Conservation (phyloP, 1,139 yeast species). For the Nadsonia starkeyi-henricii region DNA sequence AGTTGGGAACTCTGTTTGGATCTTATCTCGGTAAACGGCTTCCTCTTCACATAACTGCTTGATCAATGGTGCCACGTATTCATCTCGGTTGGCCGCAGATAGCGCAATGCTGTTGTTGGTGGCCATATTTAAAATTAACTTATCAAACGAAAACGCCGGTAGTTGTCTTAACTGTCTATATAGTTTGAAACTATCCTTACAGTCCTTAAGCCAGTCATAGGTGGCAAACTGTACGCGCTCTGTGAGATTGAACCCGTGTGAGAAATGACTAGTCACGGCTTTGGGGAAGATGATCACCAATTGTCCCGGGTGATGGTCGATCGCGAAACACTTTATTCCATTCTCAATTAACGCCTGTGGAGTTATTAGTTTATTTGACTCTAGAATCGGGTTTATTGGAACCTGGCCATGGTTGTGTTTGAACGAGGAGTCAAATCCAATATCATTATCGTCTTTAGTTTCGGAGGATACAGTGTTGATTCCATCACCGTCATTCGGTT, state of each 20-base stretch:
- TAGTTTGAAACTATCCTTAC: conserved; percentile 17
- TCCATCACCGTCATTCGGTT: background rate
- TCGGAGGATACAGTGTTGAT: no score
- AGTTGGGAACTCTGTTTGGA: conserved; percentile 12
- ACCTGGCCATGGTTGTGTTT: background rate
- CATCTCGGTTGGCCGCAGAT: conserved; percentile 1
- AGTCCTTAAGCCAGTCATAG: conserved; percentile 45
- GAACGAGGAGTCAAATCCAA: no score
- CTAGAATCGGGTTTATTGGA: conserved; percentile 52
- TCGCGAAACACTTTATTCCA: conserved; percentile 47
- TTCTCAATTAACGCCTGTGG: conserved; percentile 41
- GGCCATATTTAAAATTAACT: conserved; percentile 18
- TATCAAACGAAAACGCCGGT: conserved; percentile 26
- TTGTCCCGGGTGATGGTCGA: conserved; percentile 70
- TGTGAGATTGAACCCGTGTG: conserved; percentile 65
- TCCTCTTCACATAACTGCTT: conserved; percentile 8
- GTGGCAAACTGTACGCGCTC: conserved; percentile 68
- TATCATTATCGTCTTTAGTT: no score
- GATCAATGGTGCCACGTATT: no score
- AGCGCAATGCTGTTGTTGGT: conserved; percentile 7
- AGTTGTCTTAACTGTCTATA: conserved; percentile 16
- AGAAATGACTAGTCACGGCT: conserved; percentile 71
- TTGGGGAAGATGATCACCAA: conserved; percentile 67
- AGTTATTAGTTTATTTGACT: conserved; percentile 57
- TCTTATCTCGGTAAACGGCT: conserved; percentile 14